Conservation (phyloP, 1,139 yeast species). For the Nakaseomyces nivariensis region DNA sequence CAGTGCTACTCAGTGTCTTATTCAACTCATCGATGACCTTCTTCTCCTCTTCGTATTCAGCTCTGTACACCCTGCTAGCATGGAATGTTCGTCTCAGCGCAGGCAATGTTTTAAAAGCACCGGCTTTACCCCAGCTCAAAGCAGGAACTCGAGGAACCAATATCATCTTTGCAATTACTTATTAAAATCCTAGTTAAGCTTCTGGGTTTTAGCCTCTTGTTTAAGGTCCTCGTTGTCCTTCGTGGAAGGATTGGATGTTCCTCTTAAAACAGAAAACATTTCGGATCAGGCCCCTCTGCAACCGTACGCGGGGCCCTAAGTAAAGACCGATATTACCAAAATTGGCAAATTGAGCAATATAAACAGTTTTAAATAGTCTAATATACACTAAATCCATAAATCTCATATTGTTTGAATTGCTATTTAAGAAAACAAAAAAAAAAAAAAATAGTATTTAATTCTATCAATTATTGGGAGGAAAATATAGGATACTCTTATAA, state of each 20-base stretch:
- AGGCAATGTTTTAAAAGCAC: neutral
- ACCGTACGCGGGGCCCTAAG: neutral
- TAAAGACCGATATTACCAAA: neutral
- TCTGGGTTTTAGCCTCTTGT: too few relatives aligned
- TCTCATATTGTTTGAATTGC: too few relatives aligned
- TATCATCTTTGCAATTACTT: neutral
- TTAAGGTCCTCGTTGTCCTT: too few relatives aligned
- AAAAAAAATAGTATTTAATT: too few relatives aligned
- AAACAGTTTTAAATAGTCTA: too few relatives aligned
- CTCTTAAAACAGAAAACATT: too few relatives aligned
- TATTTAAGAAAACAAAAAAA: too few relatives aligned
- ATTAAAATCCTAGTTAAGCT: too few relatives aligned
- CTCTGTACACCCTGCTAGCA: slow-evolving; percentile 12
- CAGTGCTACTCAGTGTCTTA: slow-evolving; percentile 45
- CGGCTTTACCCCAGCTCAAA: neutral
- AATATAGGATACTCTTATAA: neutral
- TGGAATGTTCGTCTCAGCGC: slow-evolving; percentile 15
- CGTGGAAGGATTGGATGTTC: too few relatives aligned
- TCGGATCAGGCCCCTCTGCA: too few relatives aligned
- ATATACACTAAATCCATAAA: too few relatives aligned
- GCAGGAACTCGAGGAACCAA: slow-evolving; percentile 1
- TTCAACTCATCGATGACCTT: slow-evolving; percentile 53
- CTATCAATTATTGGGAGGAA: neutral
- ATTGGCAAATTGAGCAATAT: too few relatives aligned
- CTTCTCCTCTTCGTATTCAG: slow-evolving; percentile 61